A percentile compares a stretch with the other conserved stretches of the same genome.
These are phyloP conservation scores for Mrakia hoshinonis DNA, from an alignment of 768 basidiomycete species.

Conservation along the genomic window DNA sequence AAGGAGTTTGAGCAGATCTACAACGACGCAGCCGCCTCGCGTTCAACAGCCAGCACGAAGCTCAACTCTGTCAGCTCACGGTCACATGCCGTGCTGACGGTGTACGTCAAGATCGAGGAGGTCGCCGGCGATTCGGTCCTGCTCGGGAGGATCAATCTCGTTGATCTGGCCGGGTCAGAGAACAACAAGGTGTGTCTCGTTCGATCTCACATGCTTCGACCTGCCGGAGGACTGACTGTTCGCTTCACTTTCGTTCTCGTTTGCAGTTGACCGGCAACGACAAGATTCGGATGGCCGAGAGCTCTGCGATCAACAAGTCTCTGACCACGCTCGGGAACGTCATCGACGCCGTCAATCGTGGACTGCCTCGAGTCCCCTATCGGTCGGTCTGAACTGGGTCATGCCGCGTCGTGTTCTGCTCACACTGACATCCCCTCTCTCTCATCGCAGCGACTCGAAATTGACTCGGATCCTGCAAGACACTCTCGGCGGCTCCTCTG, in stretches of 20 bases:
- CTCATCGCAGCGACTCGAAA: slow-evolving; percentile 57
- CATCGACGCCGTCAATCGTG: slow-evolving; percentile 27
- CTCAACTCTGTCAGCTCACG: slow-evolving; percentile 77
- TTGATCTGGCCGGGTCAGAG: slow-evolving; percentile 58
- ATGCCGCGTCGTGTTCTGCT: no score
- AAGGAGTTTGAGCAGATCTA: slow-evolving; percentile 50
- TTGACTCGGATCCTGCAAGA: slow-evolving; percentile 81
- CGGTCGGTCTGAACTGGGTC: slow-evolving; percentile 35
- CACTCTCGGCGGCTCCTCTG: slow-evolving; percentile 70
- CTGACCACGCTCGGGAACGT: slow-evolving; percentile 70
- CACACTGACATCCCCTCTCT: no score
- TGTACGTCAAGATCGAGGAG: slow-evolving; percentile 46
- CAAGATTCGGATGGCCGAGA: slow-evolving; percentile 75
- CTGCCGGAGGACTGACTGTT: no score
- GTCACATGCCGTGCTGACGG: slow-evolving; percentile 75
- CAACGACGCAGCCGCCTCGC: slow-evolving; percentile 48
- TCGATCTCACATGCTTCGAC: background rate
- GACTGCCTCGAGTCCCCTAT: slow-evolving; percentile 63
- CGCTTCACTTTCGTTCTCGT: background rate
- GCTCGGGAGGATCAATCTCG: slow-evolving; percentile 33
- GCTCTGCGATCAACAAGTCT: slow-evolving; percentile 80
- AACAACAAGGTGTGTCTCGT: slow-evolving; percentile 63
- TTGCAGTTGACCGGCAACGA: slow-evolving; percentile 65
- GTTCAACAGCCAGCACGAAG: slow-evolving; percentile 76
- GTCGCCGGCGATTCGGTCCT: slow-evolving; percentile 42